Evolutionary conservation across 805 yeast species (phyloP), one percentile per base, ranked within the genome.

Genomic region (Yamadazyma phyllophila): DNA sequence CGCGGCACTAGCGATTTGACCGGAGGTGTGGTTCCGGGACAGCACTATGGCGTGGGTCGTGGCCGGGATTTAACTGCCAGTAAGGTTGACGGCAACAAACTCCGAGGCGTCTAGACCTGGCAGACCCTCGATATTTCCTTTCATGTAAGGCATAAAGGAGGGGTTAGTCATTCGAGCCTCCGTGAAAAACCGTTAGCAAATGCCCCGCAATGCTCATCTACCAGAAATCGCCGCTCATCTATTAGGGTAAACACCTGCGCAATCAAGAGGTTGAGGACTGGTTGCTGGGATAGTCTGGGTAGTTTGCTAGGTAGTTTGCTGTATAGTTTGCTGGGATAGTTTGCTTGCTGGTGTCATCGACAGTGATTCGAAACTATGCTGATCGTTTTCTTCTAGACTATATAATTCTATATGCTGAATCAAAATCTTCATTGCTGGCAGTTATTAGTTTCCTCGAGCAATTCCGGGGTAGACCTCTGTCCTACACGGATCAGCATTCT

Each of bases 151-250:
- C 31, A 29, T 16, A 36, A 36, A 17, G 29, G 38, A 20, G 38
- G 38, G 38, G 38, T 17, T 24, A 12, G 29, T 13, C 29, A 11
- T 36, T 36, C 27, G n/a, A 4, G 5, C 20, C 9, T 24, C 20
- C 38, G 13, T 14, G 10, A 26, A 17, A 20, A 9, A 10, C 27
- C 24, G 38, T 20, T 15, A 17, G 26, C 13, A 2, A 16, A 13
- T 14, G 40, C 40, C 40, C 40, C 32, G 40, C 40, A 26, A 37
- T 37, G 32, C 40, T 37, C 40, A 37, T 37, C 40, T 17, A 12
- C 12, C 7, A 2, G 3, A 37, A 29, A 30, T 12, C 36, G 42
- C 42, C 42, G 29, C 35, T 39, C 29, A 39, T 39, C 8, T 20
- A 20, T 6, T 20, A 20, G 6, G 3, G 24, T 6, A 4, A 20